A percentile compares a stretch with the other conserved stretches of the same genome.
Evolutionary conservation across 495 filamentous ascomycete genomes (phyloP).

Genomic region (Cercophora samala): DNA sequence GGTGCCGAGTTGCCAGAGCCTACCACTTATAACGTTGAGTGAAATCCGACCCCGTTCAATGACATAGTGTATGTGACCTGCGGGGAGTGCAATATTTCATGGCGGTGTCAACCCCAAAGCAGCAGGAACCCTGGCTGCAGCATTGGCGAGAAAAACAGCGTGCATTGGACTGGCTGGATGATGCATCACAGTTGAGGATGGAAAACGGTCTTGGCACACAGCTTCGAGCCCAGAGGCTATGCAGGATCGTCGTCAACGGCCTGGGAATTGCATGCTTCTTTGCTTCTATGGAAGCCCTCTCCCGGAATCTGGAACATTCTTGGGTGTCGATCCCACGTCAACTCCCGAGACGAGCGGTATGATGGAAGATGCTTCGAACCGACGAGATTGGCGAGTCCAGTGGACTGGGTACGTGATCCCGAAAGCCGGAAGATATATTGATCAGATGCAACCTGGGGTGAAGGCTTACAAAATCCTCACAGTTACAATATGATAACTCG

Average conservation of each 20-base stretch:
- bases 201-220: neutral
- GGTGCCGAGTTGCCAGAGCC: neutral
- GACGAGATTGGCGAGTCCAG: neutral
- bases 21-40: neutral
- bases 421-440: neutral
- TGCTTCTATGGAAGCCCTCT: neutral
- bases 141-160: neutral
- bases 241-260: neutral
- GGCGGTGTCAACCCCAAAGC: neutral
- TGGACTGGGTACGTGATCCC: neutral
- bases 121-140: neutral
- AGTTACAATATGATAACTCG: neutral
- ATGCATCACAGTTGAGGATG: neutral
- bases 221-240: neutral
- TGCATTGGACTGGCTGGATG: neutral
- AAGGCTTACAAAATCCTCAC: neutral
- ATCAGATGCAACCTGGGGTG: neutral
- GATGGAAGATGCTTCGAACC: neutral
- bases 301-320: constrained; percentile 1
- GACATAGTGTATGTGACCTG: neutral
- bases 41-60: neutral
- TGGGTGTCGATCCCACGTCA: constrained; percentile 1
- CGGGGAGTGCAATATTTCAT: neutral
- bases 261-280: neutral
- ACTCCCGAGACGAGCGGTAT: neutral